These are phyloP conservation scores for Hericium alpestre DNA, from an alignment of 768 basidiomycete species.

Conservation along the genomic window DNA sequence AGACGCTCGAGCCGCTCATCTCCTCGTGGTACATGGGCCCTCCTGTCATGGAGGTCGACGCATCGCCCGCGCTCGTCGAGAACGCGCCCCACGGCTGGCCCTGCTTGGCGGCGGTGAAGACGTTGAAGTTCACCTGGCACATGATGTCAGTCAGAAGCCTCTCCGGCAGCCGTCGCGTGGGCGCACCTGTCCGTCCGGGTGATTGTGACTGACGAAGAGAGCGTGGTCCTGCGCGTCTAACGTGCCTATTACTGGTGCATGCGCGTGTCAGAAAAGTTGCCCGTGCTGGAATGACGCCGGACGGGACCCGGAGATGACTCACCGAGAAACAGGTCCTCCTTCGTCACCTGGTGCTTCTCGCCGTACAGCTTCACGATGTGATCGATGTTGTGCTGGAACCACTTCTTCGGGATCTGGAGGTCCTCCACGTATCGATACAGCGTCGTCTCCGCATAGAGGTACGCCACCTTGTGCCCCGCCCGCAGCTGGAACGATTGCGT, in stretches of 20 bases:
- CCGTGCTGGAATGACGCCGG: not conserved
- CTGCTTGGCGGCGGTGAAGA: conserved; percentile 36
- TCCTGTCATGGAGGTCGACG: conserved; percentile 24
- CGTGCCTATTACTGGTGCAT: conserved; percentile 48
- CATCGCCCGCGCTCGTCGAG: conserved; percentile 31
- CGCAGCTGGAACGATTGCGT: conserved; percentile 52
- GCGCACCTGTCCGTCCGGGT: conserved; percentile 46
- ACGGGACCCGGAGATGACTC: conserved; percentile 8
- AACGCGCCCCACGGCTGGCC: conserved; percentile 71
- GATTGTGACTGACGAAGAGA: conserved; percentile 63
- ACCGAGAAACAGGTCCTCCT: conserved; percentile 28
- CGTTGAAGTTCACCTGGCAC: conserved; percentile 58
- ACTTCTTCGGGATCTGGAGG: conserved; percentile 53
- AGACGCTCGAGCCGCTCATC: conserved; percentile 12
- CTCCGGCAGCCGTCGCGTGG: not conserved
- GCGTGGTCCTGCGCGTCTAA: conserved; percentile 64
- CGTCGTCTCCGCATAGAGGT: conserved; percentile 59
- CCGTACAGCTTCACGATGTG: conserved; percentile 49
- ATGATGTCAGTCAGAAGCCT: not conserved
- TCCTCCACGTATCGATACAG: conserved; percentile 58
- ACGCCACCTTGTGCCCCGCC: conserved; percentile 54
- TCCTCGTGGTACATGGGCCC: conserved; percentile 43
- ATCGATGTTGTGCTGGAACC: conserved; percentile 65
- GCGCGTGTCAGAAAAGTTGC: conserved; percentile 1
- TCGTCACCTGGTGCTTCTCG: conserved; percentile 21